Base-by-base conservation (phyloP, 768 basidiomycete genomes). In the Termitomyces eurrhizus region DNA sequence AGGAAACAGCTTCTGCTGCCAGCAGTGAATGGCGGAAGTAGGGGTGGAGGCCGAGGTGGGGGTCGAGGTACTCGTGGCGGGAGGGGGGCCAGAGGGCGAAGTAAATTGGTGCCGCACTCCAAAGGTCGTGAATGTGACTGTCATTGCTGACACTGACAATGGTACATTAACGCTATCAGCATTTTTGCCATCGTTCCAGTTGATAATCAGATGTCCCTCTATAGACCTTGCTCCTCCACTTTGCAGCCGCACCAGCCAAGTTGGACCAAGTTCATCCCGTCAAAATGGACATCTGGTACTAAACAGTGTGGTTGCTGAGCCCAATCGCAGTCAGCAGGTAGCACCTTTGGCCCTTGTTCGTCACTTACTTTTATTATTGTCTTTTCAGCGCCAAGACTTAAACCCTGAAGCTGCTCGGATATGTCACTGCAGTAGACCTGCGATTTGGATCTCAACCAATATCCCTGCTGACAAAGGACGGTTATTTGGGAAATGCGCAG, bases 401-500 rank as follows among this genome's bases (percentile, higher is more conserved):
- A 59, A 54, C 37, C 52, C 42, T 3, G 55, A 33, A 24, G 58
- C 36, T 41, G 59, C 48, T 37, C 77, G 71, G 41, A 69, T 67
- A 55, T 93, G 92, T 68, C 71, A 75, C 26, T 93, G 92, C 65
- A 78, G 79, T 24, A 67, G 80, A 45, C 77, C 83, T 37, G 83
- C 88, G 1, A 75, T 78, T 14, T 78, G 75, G 35, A 72, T 75
- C 29, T 83, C 80, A 1, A 84, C 68, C n/a, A 90, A 87, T 66
- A 87, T 88, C 44, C 83, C 83, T 6, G 65, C 73, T 0, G 96
- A 94, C 69, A 82, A 90, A 69, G 94, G 94, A 2, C 80, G 91
- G 35, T 65, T 70, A 24, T 97, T 94, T 72, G 93, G 89, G 87
- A 83, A 69, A 56, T 98, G 96, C 70, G 74, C 80, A 0, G 46